These are phyloP conservation scores for Cyberlindnera galapagoensis DNA, from an alignment of 805 yeast genomes.

Conservation along the genomic window DNA sequence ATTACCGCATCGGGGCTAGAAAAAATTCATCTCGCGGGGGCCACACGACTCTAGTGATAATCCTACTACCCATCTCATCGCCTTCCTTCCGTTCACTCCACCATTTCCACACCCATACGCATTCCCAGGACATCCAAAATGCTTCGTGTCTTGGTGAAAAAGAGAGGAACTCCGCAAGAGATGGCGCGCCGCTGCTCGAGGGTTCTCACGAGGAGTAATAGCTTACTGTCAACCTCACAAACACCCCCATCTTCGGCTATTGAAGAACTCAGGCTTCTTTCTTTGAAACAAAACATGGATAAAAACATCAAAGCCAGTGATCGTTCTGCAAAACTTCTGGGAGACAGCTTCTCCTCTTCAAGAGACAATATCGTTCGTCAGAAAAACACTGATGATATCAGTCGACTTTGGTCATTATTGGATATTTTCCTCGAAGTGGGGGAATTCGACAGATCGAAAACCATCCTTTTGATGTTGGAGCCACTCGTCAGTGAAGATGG, in stretches of 20 bases:
- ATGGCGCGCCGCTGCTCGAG: too few species aligned
- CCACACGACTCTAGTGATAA: too few species aligned
- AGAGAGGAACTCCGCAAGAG: too few species aligned
- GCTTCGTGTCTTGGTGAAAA: too few species aligned
- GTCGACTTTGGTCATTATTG: slow-evolving; percentile 65
- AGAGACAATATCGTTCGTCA: slow-evolving; percentile 20
- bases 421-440: slow-evolving; percentile 70
- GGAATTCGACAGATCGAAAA: slow-evolving; percentile 63
- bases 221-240: slow-evolving; percentile 1
- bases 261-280: slow-evolving; percentile 13
- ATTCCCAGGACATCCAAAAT: too few species aligned
- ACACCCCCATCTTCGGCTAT: slow-evolving; percentile 3
- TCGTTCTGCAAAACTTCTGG: slow-evolving; percentile 8
- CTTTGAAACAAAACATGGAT: slow-evolving; percentile 1
- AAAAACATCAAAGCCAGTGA: not conserved
- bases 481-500: slow-evolving; percentile 35
- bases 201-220: not conserved
- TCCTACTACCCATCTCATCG: too few species aligned
- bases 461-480: slow-evolving; percentile 56
- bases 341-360: slow-evolving; percentile 15
- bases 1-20: too few species aligned
- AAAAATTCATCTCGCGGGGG: too few species aligned
- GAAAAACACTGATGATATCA: slow-evolving; percentile 44
- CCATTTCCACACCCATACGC: too few species aligned
- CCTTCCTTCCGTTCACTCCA: too few species aligned